A percentile compares a stretch with the other conserved stretches of the same genome.
phyloP scores from a whole-genome alignment of 2,329 filamentous ascomycete genomes.

The Cladophialophora immunda region DNA sequence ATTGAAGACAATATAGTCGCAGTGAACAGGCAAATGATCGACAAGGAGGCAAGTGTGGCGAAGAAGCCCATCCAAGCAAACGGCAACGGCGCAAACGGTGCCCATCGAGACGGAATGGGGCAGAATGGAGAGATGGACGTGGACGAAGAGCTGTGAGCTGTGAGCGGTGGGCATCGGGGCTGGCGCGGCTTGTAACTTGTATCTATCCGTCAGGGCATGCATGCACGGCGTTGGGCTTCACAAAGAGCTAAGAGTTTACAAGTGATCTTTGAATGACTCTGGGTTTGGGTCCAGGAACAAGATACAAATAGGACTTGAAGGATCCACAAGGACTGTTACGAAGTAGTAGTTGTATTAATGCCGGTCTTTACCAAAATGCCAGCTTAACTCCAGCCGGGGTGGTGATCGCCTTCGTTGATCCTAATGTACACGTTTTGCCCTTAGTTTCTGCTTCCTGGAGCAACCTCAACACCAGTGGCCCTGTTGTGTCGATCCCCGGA shows the following conservation, averaged over 20 bases:
- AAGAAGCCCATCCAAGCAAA: conserved; percentile 66
- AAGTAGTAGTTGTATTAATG: background rate
- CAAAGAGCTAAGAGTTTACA: conserved; percentile 6
- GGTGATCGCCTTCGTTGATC: conserved; percentile 36
- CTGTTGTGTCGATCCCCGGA: conserved; percentile 60
- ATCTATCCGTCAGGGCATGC: conserved; percentile 27
- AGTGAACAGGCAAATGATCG: conserved; percentile 98
- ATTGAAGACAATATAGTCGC: conserved; percentile 99
- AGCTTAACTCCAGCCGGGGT: conserved; percentile 46
- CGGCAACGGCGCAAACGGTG: conserved; percentile 44
- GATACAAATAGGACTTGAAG: background rate
- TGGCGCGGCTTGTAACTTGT: conserved; percentile 31
- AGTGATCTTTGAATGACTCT: background rate
- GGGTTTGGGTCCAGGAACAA: background rate
- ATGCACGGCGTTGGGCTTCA: conserved; percentile 30
- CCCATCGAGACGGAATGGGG: conserved; percentile 38
- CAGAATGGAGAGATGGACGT: conserved; percentile 73
- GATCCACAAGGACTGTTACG: background rate
- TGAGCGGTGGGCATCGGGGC: background rate
- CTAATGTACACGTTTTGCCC: conserved; percentile 50
- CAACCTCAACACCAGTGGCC: conserved; percentile 61
- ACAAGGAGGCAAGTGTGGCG: conserved; percentile 96
- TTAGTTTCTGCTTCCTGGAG: conserved; percentile 45
- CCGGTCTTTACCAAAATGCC: conserved; percentile 41
- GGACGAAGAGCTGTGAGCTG: conserved; percentile 64